A percentile compares a stretch with the other conserved stretches of the same genome.
Conservation (phyloP, 2,329 filamentous ascomycete genomes). For the Pseudocercospora pini-densiflorae region DNA sequence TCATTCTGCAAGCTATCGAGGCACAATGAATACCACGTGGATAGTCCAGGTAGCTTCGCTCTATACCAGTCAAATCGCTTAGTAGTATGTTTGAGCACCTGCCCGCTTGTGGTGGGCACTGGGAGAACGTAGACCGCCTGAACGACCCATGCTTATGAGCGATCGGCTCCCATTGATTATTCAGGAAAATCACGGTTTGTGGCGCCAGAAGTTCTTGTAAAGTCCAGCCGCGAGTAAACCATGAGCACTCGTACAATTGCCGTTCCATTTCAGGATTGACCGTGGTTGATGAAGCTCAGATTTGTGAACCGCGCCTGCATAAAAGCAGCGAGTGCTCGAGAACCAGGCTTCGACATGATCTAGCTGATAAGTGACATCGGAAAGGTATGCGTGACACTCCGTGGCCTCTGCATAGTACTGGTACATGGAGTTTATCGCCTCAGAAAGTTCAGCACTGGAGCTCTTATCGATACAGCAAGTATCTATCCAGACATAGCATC, state of each 20-base stretch:
- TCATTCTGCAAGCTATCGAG: neutral
- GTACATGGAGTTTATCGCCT: neutral
- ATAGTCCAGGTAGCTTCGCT: too few species aligned
- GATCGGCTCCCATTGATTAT: neutral
- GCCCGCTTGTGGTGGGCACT: too few species aligned
- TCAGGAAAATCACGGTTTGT: neutral
- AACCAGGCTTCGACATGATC: too few species aligned
- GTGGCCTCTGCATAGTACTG: too few species aligned
- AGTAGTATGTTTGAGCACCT: neutral
- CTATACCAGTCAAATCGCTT: neutral
- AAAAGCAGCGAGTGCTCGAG: too few species aligned
- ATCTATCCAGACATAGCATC: conserved; percentile 11
- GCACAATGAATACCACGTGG: too few species aligned
- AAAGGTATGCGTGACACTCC: neutral
- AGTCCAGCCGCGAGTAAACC: neutral
- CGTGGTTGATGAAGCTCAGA: too few species aligned
- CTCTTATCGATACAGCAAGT: neutral
- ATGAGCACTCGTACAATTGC: neutral
- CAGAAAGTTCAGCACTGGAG: neutral
- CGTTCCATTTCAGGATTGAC: neutral
- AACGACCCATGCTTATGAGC: too few species aligned
- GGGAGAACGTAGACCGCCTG: too few species aligned
- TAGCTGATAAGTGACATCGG: neutral
- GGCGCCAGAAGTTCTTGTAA: neutral
- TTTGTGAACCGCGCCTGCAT: too few species aligned